Evolutionary conservation across 306 rosid species (phyloP).

Genomic region (Lathyrus aphaca): DNA sequence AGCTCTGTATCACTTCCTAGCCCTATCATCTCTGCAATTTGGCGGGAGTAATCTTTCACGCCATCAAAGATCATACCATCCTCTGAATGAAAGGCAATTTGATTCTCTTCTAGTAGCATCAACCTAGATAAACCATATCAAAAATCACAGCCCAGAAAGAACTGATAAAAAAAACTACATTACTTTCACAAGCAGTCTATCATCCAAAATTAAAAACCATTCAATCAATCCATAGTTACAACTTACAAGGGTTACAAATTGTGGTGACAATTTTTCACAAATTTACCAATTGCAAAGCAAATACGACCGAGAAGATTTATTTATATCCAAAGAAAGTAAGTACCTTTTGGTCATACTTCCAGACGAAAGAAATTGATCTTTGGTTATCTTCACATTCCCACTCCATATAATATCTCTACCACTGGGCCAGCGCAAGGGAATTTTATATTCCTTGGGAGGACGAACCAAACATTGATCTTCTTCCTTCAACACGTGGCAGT

Average conservation of each 20-base stretch:
- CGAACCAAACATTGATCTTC: slow-evolving; percentile 78
- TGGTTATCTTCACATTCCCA: slow-evolving; percentile 92
- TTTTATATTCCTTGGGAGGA: slow-evolving; percentile 97
- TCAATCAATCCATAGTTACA: slow-evolving; percentile 4
- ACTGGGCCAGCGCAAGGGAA: slow-evolving; percentile 86
- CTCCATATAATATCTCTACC: slow-evolving; percentile 98
- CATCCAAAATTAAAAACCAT: background rate
- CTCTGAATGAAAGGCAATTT: slow-evolving; percentile 94
- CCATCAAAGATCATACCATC: slow-evolving; percentile 85
- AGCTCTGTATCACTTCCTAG: slow-evolving; percentile 78
- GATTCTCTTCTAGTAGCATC: slow-evolving; percentile 98
- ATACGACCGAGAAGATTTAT: background rate
- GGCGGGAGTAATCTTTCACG: slow-evolving; percentile 92
- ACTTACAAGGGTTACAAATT: background rate
- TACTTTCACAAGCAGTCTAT: slow-evolving; percentile 17
- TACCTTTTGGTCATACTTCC: slow-evolving; percentile 99
- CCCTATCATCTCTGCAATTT: slow-evolving; percentile 95
- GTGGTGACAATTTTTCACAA: background rate
- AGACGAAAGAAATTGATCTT: slow-evolving; percentile 96
- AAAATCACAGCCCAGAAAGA: slow-evolving; percentile 7
- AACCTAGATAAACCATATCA: slow-evolving; percentile 51
- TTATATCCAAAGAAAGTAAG: slow-evolving; percentile 25
- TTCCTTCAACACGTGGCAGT: slow-evolving; percentile 60
- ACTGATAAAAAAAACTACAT: slow-evolving; percentile 9
- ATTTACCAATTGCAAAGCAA: background rate